A percentile compares a stretch with the other conserved stretches of the same genome.
Evolutionary conservation across 257 asterid species (phyloP).

Genomic region (Plantago elongata): DNA sequence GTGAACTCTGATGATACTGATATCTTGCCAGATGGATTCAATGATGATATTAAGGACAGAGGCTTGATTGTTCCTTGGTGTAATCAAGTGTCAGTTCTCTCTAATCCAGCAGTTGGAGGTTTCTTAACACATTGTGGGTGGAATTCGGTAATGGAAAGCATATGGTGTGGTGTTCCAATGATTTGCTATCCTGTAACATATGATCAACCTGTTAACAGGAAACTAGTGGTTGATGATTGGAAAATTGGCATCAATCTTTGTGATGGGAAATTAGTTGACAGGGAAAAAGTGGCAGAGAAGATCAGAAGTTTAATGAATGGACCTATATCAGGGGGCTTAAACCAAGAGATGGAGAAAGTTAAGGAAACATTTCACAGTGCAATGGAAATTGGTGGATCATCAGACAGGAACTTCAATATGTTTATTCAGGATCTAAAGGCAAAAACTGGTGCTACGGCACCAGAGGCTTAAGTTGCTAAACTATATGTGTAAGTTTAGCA

Average conservation of each 20-base stretch:
- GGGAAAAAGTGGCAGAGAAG: conserved; percentile 18
- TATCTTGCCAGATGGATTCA: conserved; percentile 27
- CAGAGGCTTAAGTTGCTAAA: background rate
- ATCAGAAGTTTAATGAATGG: conserved; percentile 11
- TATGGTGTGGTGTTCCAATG: conserved; percentile 28
- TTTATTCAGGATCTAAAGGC: conserved; percentile 10
- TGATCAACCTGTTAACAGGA: conserved; percentile 27
- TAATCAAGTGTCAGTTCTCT: conserved; percentile 27
- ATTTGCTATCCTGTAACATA: conserved; percentile 27
- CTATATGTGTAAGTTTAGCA: too few relatives aligned
- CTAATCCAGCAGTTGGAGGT: conserved; percentile 33
- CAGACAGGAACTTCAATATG: conserved; percentile 1
- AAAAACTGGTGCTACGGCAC: conserved; percentile 23
- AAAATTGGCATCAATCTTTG: conserved; percentile 17
- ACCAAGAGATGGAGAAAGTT: conserved; percentile 8
- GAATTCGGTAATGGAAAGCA: conserved; percentile 29
- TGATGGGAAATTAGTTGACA: background rate
- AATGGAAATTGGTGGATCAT: conserved; percentile 8
- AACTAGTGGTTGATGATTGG: conserved; percentile 26
- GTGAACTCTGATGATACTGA: conserved; percentile 24
- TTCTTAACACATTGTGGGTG: conserved; percentile 48
- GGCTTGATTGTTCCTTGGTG: conserved; percentile 47
- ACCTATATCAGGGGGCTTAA: background rate
- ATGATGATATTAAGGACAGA: conserved; percentile 17
- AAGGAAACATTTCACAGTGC: background rate